Evolutionary conservation across 768 basidiomycete genomes (phyloP), one percentile per base, ranked within the genome.

Genomic region (Russula emetica): DNA sequence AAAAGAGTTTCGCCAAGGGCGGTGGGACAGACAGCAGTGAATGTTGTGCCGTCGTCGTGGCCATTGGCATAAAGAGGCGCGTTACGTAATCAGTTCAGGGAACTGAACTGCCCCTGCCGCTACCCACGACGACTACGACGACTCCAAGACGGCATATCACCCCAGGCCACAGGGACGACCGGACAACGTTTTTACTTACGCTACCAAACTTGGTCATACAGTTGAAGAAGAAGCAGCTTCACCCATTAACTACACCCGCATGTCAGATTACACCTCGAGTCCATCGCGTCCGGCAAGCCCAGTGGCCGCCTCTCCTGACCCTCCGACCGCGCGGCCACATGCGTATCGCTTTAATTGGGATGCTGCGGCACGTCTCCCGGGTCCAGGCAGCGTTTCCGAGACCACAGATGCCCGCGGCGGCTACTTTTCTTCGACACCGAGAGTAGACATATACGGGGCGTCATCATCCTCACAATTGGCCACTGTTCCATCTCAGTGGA

Each of bases 341-440:
- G 62, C 68, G 18, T 92, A 85, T 74, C 77, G 89, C 67, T 90
- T 92, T 75, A 84, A 81, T 44, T 92, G 88, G 87, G 90, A 92
- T 70, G 79, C 81, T 11, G 71, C 83, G 16, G 72, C 80, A 45
- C 80, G 80, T 61, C 79, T 76, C 58, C 79, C 75, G 58, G 88
- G 90, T 5, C 88, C 90, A 38, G 85, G 81, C 55, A 92, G 90
- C 72, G 80, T 78, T 20, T 86, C 90, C 1, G 90, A 85, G 54
- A 87, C 87, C 9, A 86, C 89, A 54, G 87, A 86, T 40, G 81
- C 83, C 22, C 80, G 80, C 34, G 83, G 77, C 70, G 86, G 90
- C 73, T 81, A 86, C 71, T 81, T 83, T 64, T 72, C 70, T 13
- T 66, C 70, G 13, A 70, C 72, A 26, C 80, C 82, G 34, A 78